These are phyloP conservation scores for Kluyveromyces marxianus DNA, from an alignment of 1,139 yeast species.

Conservation along the genomic window DNA sequence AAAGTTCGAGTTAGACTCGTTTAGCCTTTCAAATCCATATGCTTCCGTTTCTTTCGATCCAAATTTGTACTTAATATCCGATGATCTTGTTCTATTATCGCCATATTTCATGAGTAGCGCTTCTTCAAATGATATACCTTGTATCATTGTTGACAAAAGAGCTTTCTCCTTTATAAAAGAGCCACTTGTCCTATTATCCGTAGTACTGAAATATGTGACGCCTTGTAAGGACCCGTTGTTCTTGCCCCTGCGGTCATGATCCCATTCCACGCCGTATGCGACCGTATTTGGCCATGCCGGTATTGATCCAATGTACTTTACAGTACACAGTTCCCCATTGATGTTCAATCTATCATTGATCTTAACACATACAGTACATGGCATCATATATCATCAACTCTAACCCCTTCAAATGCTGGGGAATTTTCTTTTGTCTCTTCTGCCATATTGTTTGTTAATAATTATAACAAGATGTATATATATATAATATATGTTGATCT, in stretches of 20 bases:
- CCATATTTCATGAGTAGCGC: slow-evolving; percentile 48
- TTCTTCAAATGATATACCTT: slow-evolving; percentile 34
- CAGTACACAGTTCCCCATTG: slow-evolving; percentile 50
- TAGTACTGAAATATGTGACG: slow-evolving; percentile 36
- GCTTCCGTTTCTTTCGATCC: slow-evolving; percentile 54
- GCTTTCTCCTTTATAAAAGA: slow-evolving; percentile 54
- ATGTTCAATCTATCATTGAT: slow-evolving; percentile 42
- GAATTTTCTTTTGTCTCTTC: too few species aligned
- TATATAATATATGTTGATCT: too few species aligned
- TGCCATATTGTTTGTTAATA: too few species aligned
- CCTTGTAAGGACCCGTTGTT: slow-evolving; percentile 47
- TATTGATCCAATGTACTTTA: slow-evolving; percentile 52
- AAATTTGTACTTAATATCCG: slow-evolving; percentile 27
- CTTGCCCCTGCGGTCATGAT: slow-evolving; percentile 46
- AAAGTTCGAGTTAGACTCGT: slow-evolving; percentile 42
- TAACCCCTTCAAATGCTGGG: too few species aligned
- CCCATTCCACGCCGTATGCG: slow-evolving; percentile 88
- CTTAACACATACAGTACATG: slow-evolving; percentile 6
- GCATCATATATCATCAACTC: too few species aligned
- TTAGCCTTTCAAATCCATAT: slow-evolving; percentile 57
- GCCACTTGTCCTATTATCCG: slow-evolving; percentile 38
- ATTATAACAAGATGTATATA: too few species aligned
- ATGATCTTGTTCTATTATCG: slow-evolving; percentile 18
- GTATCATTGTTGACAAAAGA: slow-evolving; percentile 28
- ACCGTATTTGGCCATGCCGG: slow-evolving; percentile 50